Conservation (phyloP, 1,284 basidiomycete species). For the Amylostereum areolatum region DNA sequence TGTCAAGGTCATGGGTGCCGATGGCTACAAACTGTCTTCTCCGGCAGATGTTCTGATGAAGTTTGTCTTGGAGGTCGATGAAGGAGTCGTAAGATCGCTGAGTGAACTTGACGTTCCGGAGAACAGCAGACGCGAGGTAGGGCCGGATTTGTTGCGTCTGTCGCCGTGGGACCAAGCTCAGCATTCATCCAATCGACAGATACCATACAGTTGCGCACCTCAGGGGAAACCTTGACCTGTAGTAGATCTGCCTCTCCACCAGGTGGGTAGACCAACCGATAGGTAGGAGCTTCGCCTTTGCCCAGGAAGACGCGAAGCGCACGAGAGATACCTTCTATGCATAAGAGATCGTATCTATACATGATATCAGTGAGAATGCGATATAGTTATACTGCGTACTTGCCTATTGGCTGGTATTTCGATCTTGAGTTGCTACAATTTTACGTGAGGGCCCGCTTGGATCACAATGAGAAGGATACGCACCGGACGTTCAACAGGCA, state of each 20-base stretch:
- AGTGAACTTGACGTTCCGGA: slow-evolving; percentile 89
- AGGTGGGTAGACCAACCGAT: slow-evolving; percentile 64
- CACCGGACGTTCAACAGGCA: slow-evolving; percentile 79
- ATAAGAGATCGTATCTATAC: slow-evolving; percentile 91
- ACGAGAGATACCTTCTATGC: slow-evolving; percentile 92
- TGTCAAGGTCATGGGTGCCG: slow-evolving; percentile 96
- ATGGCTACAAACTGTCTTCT: slow-evolving; percentile 91
- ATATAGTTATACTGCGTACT: slow-evolving; percentile 9
- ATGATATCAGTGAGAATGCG: slow-evolving; percentile 1
- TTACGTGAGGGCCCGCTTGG: neutral
- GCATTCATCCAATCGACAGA: neutral
- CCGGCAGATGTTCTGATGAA: slow-evolving; percentile 94
- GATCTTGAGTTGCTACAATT: slow-evolving; percentile 87
- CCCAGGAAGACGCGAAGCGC: slow-evolving; percentile 85
- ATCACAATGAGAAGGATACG: slow-evolving; percentile 19
- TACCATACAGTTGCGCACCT: slow-evolving; percentile 41
- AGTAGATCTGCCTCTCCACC: slow-evolving; percentile 62
- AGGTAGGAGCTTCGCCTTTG: slow-evolving; percentile 64
- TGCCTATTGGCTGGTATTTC: slow-evolving; percentile 95
- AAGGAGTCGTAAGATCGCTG: slow-evolving; percentile 91
- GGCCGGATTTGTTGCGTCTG: slow-evolving; percentile 84
- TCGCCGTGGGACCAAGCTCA: neutral
- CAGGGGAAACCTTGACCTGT: slow-evolving; percentile 63
- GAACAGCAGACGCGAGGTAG: slow-evolving; percentile 85
- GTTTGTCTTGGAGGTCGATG: slow-evolving; percentile 97